Evolutionary conservation across 2,329 filamentous ascomycete species (phyloP), one percentile per base, ranked within the genome.

Genomic region (Ceratocystiopsis brevicomis): DNA sequence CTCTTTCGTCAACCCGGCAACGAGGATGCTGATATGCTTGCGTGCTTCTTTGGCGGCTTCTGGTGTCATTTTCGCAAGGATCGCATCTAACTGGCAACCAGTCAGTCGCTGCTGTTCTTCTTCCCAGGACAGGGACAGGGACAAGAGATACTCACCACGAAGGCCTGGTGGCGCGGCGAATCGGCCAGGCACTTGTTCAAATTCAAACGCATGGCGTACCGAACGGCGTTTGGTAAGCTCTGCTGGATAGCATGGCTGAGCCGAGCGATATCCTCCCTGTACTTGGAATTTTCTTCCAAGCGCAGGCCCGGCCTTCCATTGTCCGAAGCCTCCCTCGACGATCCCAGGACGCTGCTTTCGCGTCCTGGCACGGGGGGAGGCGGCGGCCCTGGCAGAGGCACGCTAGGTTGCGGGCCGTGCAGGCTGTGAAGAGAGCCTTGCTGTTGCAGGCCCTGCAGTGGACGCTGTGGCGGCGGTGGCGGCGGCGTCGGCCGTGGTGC

Each of bases 121-220:
- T 33, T 33, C 11, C 32, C 9, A 10, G 13, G 32, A 33, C 17
- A 36, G 34, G 16, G 10, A 14, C 11, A 38, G 42, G 19, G 6
- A 43, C 16, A 41, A 35, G 18, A 38, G 30, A 25, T 16, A 64
- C 68, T 59, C 53, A 73, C 68, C 43, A 73, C 45, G 47, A 73
- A 73, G 2, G 63, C 61, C 37, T 63, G 57, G 47, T 73, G 69
- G 45, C 68, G 72, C 12, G 69, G 64, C 4, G 65, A 68, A 11
- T 69, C 69, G 4, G 65, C 44, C 3, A 72, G 48, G 16, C 63
- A 63, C 49, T 65, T 69, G 37, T 68, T 57, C 65, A 67, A 71
- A 44, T 65, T 60, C 47, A 71, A 68, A 19, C 69, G 60, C 12
- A 73, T 49, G 1, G 61, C 61, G 38, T 65, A 63, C 13, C 68